Base-by-base conservation (phyloP, 2,329 filamentous ascomycete species). In the Pseudogymnoascus sp. region DNA sequence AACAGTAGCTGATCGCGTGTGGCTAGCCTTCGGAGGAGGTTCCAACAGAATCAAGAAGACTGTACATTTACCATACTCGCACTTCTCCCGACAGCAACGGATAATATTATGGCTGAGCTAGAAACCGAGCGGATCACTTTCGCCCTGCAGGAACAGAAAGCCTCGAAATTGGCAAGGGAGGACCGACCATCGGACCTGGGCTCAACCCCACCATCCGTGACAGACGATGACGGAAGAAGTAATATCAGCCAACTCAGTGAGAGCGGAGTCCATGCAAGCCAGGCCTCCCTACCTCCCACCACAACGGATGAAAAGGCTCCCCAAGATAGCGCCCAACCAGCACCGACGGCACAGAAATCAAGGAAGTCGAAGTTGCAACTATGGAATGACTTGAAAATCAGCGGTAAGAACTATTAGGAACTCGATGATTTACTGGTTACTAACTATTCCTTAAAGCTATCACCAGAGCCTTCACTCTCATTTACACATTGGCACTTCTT, bases 31-130 rank as follows among this genome's bases (percentile, higher is more conserved):
- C 92, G 93, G 61, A 89, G 95, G 64, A 90, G 95, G 72, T 99
- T 99, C 78, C 91, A 97, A 76, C 95, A 99, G 77, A 99, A 99
- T 76, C 95, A 99, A 75, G 93, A 96, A 74, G 95, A 99, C 77
- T 99, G 95, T 78, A 97, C 93, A 59, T 97, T 96, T 75, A 99
- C 95, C 38, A 92, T 97, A 49, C 87, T 97, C n/a, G 95, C 93
- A 31, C 86, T 99, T 63, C 83, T 99, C 8, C 95, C 95, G 3
- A 96, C 93, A 36, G 90, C 92, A 5, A 93, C 93, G 23, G 87
- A 95, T 68, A 93, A 96, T 73, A 89, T 99, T 70, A 81, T 97
- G 71, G 87, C 91, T 69, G 87, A 89, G 34, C 85, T 97, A 70
- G 91, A 96, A 62, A 96, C 96, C 46, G 95, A 99, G 75, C 87